A percentile compares a stretch with the other conserved stretches of the same genome.
phyloP scores from a whole-genome alignment of 2,329 filamentous ascomycete species.

The Juglanconis sp. region DNA sequence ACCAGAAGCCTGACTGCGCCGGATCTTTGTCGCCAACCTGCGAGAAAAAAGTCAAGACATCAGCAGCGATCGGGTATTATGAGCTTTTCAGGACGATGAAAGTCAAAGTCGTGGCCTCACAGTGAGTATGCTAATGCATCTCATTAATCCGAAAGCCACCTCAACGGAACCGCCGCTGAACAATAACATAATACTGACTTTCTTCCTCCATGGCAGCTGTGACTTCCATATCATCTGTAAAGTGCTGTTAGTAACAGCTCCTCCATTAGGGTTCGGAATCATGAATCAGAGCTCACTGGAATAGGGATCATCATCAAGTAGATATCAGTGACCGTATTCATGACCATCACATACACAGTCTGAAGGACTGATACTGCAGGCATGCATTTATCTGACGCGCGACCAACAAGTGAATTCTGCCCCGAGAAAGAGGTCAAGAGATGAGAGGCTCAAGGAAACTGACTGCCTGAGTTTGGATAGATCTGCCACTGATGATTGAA shows the following conservation, averaged over 20 bases:
- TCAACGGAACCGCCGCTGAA: constrained; percentile 50
- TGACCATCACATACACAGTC: constrained; percentile 42
- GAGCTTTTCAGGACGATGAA: constrained; percentile 6
- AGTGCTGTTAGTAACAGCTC: neutral
- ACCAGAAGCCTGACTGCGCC: constrained; percentile 34
- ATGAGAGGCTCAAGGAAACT: constrained; percentile 20
- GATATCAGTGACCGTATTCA: constrained; percentile 46
- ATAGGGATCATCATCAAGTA: constrained; percentile 49
- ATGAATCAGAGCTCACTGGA: neutral
- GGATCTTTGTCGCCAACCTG: constrained; percentile 29
- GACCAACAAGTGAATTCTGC: neutral
- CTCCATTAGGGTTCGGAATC: neutral
- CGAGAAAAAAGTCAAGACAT: neutral
- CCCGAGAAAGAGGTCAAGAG: neutral
- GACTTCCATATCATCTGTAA: constrained; percentile 45
- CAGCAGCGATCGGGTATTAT: constrained; percentile 9
- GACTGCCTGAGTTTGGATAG: constrained; percentile 45
- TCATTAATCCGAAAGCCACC: constrained; percentile 47
- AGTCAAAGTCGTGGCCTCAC: neutral
- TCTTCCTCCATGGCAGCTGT: constrained; percentile 36
- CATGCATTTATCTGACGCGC: constrained; percentile 33
- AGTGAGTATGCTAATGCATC: constrained; percentile 44
- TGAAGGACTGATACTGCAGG: constrained; percentile 45
- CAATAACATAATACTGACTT: constrained; percentile 43
- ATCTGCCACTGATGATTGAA: constrained; percentile 49